Evolutionary conservation across 202 grass and related monocot genomes (phyloP).

Genomic region (Miscanthus sacchariflorus): DNA sequence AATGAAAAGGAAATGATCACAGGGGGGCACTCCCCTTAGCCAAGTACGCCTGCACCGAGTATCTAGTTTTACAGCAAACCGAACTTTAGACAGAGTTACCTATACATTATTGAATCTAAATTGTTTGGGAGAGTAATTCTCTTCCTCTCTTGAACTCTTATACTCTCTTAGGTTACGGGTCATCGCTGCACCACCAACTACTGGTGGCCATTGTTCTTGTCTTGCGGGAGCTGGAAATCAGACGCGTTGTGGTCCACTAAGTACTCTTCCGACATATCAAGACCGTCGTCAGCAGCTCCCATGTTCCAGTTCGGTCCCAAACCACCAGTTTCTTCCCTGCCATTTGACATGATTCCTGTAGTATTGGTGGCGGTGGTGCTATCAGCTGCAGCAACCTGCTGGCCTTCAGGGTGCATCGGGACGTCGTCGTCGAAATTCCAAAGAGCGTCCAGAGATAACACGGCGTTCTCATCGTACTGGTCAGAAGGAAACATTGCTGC

Average conservation of each 20-base stretch:
- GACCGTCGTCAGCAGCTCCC: not conserved
- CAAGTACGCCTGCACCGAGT: too few species aligned
- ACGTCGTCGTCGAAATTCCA: not conserved
- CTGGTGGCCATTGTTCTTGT: not conserved
- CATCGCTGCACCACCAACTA: too few species aligned
- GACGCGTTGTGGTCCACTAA: not conserved
- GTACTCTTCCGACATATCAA: not conserved
- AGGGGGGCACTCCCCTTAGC: too few species aligned
- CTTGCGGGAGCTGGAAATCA: not conserved
- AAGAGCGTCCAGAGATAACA: not conserved
- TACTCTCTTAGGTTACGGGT: too few species aligned
- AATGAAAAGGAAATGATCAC: too few species aligned
- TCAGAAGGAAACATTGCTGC: not conserved
- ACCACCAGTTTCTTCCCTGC: not conserved
- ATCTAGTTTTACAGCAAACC: too few species aligned
- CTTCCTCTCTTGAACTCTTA: too few species aligned
- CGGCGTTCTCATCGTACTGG: not conserved
- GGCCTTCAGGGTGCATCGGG: not conserved
- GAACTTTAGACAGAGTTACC: too few species aligned
- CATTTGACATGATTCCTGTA: not conserved
- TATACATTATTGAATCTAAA: too few species aligned
- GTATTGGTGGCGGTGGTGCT: not conserved
- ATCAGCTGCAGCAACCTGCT: not conserved
- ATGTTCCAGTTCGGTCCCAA: not conserved
- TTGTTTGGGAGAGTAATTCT: too few species aligned